These are phyloP conservation scores for Fusarium fujikuroi DNA, from an alignment of 2,329 filamentous ascomycete genomes.

Conservation along the genomic window DNA sequence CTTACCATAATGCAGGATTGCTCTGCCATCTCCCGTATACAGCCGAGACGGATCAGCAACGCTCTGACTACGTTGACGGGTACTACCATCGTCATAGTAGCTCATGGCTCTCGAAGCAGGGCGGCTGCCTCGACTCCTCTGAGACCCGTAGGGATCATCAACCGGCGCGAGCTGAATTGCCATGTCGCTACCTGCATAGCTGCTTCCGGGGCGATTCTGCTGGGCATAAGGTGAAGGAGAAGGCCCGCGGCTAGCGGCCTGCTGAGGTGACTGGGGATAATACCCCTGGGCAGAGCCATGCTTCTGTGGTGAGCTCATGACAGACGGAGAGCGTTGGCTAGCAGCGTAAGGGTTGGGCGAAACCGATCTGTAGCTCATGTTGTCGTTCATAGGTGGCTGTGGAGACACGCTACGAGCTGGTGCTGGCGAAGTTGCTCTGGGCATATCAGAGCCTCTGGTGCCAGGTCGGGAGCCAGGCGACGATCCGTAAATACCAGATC, in stretches of 20 bases:
- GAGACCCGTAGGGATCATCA: slow-evolving; percentile 69
- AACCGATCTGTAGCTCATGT: slow-evolving; percentile 58
- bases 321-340: slow-evolving; percentile 51
- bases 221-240: slow-evolving; percentile 62
- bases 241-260: slow-evolving; percentile 55
- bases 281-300: slow-evolving; percentile 62
- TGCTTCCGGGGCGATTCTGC: slow-evolving; percentile 62
- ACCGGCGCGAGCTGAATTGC: slow-evolving; percentile 73
- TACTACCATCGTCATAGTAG: slow-evolving; percentile 63
- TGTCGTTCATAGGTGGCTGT: slow-evolving; percentile 63
- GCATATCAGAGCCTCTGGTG: slow-evolving; percentile 68
- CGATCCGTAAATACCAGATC: slow-evolving; percentile 45
- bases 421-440: slow-evolving; percentile 73
- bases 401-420: slow-evolving; percentile 73
- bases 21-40: slow-evolving; percentile 85
- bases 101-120: slow-evolving; percentile 64
- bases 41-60: slow-evolving; percentile 84
- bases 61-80: slow-evolving; percentile 79
- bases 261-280: slow-evolving; percentile 64
- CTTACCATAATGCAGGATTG: slow-evolving; percentile 95
- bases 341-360: slow-evolving; percentile 73
- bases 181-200: slow-evolving; percentile 66
- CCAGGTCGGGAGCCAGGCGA: slow-evolving; percentile 64
- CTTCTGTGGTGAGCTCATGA: slow-evolving; percentile 54
- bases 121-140: slow-evolving; percentile 62